phyloP scores from a whole-genome alignment of 306 rosid species.

The Prinsepia uniflora region DNA sequence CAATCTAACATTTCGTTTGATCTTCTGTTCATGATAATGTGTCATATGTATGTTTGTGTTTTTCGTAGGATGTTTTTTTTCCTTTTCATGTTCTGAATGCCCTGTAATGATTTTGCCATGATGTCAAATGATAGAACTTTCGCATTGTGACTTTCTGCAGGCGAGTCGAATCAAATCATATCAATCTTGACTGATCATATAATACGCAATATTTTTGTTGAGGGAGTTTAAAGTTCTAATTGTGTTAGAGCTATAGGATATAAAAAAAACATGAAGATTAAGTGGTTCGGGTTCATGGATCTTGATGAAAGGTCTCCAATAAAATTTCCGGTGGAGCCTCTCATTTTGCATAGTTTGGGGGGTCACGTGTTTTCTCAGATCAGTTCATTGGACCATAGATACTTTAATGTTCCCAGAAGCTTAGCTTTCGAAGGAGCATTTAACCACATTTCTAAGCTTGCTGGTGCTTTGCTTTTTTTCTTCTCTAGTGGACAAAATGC shows the following conservation, averaged over 20 bases:
- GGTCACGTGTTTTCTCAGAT: constrained; percentile 47
- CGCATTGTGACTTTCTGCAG: constrained; percentile 29
- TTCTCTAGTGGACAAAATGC: constrained; percentile 40
- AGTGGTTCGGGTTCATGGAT: constrained; percentile 62
- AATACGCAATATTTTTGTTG: neutral
- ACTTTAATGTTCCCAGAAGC: constrained; percentile 45
- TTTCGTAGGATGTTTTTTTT: neutral
- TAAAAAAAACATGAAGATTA: constrained; percentile 44
- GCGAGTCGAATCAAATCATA: neutral
- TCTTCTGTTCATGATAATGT: neutral
- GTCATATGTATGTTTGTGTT: neutral
- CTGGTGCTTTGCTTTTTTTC: constrained; percentile 55
- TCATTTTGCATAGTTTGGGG: constrained; percentile 37
- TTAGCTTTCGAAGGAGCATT: constrained; percentile 59
- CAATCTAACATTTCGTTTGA: too few species aligned
- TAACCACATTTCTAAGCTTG: constrained; percentile 48
- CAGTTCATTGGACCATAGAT: constrained; percentile 38
- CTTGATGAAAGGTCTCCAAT: constrained; percentile 55
- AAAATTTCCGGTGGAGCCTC: constrained; percentile 47
- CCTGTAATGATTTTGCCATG: neutral
- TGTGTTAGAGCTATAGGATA: constrained; percentile 5
- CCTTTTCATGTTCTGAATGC: neutral
- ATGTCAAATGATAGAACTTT: neutral
- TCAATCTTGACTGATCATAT: constrained; percentile 5
- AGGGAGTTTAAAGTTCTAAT: constrained; percentile 7